Base-by-base conservation (phyloP, 768 basidiomycete species). In the Pulveroboletus sp. region DNA sequence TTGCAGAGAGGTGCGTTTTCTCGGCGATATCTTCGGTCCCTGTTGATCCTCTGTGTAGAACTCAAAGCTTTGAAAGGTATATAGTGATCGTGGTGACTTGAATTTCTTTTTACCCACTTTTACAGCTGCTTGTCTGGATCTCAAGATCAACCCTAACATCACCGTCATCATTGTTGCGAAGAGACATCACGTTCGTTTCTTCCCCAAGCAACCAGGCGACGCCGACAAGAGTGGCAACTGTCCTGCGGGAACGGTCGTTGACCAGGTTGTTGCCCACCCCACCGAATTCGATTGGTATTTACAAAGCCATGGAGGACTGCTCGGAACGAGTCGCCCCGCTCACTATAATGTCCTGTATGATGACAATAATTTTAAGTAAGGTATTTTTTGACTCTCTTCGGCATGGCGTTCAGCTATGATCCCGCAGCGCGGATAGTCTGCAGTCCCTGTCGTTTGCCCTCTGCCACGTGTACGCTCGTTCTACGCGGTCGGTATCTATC, bases 141-240 rank as follows among this genome's bases (percentile, higher is more conserved):
- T 86, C 1, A 71, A 72, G 7, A 83, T 89, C 27, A 71, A 72
- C 1, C 80, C 81, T 0, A 81, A 77, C 45, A 86, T 92, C 28
- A 92, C 90, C 0, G 70, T 92, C 21, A 77, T 91, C 44, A 73
- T 92, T 24, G 89, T 92, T 7, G 89, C 86, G 14, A 93, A 92
- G 49, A 65, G 67, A 26, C 70, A 71, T 27, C 69, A 72, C 6
- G 71, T 72, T 30, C 71, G 71, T 15, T 77, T 85, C 66, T 85
- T 85, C 72, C 82, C 82, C 0, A 58, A 49, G 33, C 60, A 63
- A 6, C 47, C 49, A 0, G 54, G 57, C 7, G 77, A 84, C 8
- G 78, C 71, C 0, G 89, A 91, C 56, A 75, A 71, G 46, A 85
- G 80, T 49, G 84, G 82, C 3, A 92, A 92, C 58, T 83, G 81